Evolutionary conservation across 441 rosid genomes (phyloP), one percentile per base, ranked within the genome.

Genomic region (Adansonia madagascariensis): DNA sequence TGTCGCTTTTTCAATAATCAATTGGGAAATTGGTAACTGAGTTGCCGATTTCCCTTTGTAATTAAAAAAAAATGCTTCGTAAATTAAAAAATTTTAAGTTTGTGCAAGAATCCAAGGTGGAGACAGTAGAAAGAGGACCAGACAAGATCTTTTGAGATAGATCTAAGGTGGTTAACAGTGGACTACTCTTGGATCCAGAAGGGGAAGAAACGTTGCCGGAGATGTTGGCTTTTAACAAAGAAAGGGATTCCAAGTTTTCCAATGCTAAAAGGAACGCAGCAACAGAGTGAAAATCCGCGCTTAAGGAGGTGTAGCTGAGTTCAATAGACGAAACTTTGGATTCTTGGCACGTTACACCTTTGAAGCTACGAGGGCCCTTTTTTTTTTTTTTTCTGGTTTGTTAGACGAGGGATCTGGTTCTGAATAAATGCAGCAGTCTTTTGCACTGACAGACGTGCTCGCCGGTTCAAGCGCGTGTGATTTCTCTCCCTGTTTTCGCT

Each of bases 131-230:
- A 8, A 89, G 27, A 59, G 92, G 84, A 39, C 98, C 95, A 0
- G 97, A 85, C 7, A 94, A 68, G 22, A 35, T 62, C 86, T 94
- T 95, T 1, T 67, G 79, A 11, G 98, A 89, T 56, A 95, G 97
- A 92, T 95, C 99, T 65, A 95, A 73, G 81, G 55, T 81, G 78
- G 82, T 81, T 75, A 95, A 76, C 64, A 82, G 66, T 2, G 91
- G 77, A 71, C 95, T 82, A 84, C 99, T 93, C 78, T 83, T 89
- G 80, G 89, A 88, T 53, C 86, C 88, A 81, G 75, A 20, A 9
- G 89, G 87, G 77, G 84, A 72, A 49, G 89, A 77, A 74, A 95
- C 78, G 78, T 87, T 66, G 60, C 97, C 99, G 35, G 93, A 84
- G 79, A 95, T 80, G 84, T 91, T 80, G 35, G 88, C 53, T 20